Percentiles rank a stretch among this genome's conserved stretches.
Conservation (phyloP, 2,329 filamentous ascomycete species). For the Gyromitra esculenta region DNA sequence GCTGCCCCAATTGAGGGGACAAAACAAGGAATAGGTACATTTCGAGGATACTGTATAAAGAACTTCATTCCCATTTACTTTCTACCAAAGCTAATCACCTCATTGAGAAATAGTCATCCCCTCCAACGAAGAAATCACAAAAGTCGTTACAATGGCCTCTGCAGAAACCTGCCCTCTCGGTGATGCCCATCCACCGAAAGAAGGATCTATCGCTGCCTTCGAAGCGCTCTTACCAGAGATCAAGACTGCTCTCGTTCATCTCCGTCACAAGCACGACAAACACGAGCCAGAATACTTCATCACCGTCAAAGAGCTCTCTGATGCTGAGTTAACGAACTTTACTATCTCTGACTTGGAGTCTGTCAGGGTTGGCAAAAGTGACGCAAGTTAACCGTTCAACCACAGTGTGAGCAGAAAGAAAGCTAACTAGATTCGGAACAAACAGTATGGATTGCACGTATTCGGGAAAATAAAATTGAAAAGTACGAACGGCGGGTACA, state of each 20-base stretch:
- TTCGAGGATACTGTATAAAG: neutral
- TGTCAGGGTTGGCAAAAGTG: conserved; percentile 41
- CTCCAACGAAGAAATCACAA: neutral
- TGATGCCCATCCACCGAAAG: conserved; percentile 59
- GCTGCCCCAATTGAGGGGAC: neutral
- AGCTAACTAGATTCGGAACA: neutral
- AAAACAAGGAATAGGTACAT: conserved; percentile 16
- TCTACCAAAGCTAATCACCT: neutral
- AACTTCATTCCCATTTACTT: neutral
- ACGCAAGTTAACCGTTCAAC: conserved; percentile 18
- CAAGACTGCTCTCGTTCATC: conserved; percentile 59
- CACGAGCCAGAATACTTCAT: conserved; percentile 61
- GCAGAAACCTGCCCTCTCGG: conserved; percentile 60
- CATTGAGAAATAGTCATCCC: neutral
- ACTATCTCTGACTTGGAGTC: conserved; percentile 51
- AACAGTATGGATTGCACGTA: conserved; percentile 45
- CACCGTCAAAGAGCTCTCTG: conserved; percentile 61
- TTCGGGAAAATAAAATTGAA: conserved; percentile 45
- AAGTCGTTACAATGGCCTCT: conserved; percentile 59
- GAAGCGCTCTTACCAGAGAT: conserved; percentile 58
- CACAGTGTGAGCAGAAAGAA: neutral
- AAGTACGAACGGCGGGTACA: conserved; percentile 50
- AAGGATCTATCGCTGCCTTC: conserved; percentile 60
- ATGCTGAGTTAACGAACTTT: conserved; percentile 59
- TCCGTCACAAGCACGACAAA: conserved; percentile 61